These are phyloP conservation scores for Cordyceps javanica DNA, from an alignment of 2,329 filamentous ascomycete genomes.

Conservation along the genomic window DNA sequence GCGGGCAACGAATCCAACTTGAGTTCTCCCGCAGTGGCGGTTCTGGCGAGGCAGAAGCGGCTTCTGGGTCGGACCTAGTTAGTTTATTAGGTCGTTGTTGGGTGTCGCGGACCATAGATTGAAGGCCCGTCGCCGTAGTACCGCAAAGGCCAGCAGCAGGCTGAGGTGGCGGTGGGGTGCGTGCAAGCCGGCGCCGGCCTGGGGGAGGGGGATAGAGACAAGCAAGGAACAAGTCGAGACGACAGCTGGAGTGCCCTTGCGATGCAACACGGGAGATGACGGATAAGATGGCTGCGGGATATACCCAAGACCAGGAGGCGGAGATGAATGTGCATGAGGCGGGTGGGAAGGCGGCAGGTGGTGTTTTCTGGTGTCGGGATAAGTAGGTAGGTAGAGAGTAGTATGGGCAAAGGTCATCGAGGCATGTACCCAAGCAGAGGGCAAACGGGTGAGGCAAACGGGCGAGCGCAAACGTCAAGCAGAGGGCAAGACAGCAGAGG, in stretches of 20 bases:
- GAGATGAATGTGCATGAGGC: not conserved
- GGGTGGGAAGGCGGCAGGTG: not conserved
- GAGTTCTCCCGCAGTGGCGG: not conserved
- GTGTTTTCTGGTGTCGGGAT: not conserved
- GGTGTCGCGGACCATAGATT: constrained; percentile 1
- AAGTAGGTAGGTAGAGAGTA: too few relatives aligned
- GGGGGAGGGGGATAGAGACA: not conserved
- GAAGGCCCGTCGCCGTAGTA: constrained; percentile 4
- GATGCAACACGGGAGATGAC: not conserved
- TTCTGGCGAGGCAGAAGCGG: not conserved
- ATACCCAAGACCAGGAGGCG: too few relatives aligned
- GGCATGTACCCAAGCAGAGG: not conserved
- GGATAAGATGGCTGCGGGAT: not conserved
- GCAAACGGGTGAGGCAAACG: not conserved
- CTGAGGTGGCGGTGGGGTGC: constrained; percentile 11
- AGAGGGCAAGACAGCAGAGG: too few relatives aligned
- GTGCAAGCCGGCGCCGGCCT: not conserved
- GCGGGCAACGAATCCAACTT: not conserved
- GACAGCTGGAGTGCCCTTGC: not conserved
- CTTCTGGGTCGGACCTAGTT: not conserved
- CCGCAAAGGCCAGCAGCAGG: constrained; percentile 5
- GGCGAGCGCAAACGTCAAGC: too few relatives aligned
- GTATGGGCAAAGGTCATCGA: not conserved
- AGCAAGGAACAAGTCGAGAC: not conserved
- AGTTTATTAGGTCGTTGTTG: constrained; percentile 1